Evolutionary conservation across 768 basidiomycete species (phyloP).

Genomic region (Tubosaeta brunneosetosa): DNA sequence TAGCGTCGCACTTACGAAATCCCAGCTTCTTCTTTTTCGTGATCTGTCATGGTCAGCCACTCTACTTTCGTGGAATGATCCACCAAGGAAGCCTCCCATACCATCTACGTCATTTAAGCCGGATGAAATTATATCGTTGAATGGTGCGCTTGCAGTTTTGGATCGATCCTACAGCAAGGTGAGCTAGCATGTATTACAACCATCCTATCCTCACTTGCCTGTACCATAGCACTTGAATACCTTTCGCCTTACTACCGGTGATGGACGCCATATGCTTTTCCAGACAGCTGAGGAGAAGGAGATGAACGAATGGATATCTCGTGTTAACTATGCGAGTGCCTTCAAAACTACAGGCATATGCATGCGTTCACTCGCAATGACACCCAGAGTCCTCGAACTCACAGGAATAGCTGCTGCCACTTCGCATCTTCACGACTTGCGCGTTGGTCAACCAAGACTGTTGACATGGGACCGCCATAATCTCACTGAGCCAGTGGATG

Average conservation of each 20-base stretch:
- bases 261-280: constrained; percentile 78
- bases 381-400: constrained; percentile 63
- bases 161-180: constrained; percentile 80
- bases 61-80: constrained; percentile 41
- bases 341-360: constrained; percentile 83
- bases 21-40: constrained; percentile 88
- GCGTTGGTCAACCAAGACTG: constrained; percentile 21
- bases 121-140: constrained; percentile 80
- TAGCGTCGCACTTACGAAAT: constrained; percentile 81
- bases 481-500: constrained; percentile 36
- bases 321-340: constrained; percentile 90
- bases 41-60: constrained; percentile 55
- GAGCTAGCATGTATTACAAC: constrained; percentile 12
- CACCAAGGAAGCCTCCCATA: constrained; percentile 35
- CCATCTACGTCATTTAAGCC: constrained; percentile 55
- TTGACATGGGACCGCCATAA: constrained; percentile 42
- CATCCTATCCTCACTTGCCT: constrained; percentile 3
- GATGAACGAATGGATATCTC: constrained; percentile 85
- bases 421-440: constrained; percentile 72
- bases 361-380: constrained; percentile 73
- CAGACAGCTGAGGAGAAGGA: constrained; percentile 67
- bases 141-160: constrained; percentile 72
- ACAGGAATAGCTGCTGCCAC: constrained; percentile 84
- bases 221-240: constrained; percentile 51
- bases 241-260: constrained; percentile 71